phyloP scores from a whole-genome alignment of 257 asterid genomes.

The Leonotis leonurus region DNA sequence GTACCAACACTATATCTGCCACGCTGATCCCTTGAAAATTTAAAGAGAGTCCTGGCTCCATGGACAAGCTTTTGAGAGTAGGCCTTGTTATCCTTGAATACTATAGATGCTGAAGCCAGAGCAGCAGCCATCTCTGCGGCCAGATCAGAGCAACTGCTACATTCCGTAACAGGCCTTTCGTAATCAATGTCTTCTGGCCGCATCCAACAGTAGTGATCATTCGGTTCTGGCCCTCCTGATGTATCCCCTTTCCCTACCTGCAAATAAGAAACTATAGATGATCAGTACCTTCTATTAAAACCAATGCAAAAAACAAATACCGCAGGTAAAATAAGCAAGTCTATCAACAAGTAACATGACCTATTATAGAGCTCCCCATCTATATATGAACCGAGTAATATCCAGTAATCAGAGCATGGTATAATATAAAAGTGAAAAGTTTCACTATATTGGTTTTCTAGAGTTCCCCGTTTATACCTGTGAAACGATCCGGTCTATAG shows the following conservation, averaged over 20 bases:
- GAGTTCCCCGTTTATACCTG: slow-evolving; percentile 46
- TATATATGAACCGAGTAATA: no score
- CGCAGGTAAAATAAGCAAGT: no score
- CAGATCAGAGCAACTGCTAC: slow-evolving; percentile 77
- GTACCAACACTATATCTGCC: slow-evolving; percentile 67
- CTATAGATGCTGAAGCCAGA: slow-evolving; percentile 95
- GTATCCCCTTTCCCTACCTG: slow-evolving; percentile 91
- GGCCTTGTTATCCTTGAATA: slow-evolving; percentile 82
- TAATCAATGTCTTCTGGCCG: slow-evolving; percentile 94
- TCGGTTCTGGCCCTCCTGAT: slow-evolving; percentile 46
- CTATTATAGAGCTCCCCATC: no score
- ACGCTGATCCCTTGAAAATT: slow-evolving; percentile 76
- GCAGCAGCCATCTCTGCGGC: slow-evolving; percentile 98
- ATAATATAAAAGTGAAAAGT: not conserved
- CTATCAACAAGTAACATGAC: no score
- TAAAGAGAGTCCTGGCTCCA: slow-evolving; percentile 84
- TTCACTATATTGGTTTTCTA: no score
- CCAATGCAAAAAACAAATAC: no score
- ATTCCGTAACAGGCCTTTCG: slow-evolving; percentile 49
- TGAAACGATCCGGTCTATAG: slow-evolving; percentile 53
- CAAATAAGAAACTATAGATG: slow-evolving; percentile 5
- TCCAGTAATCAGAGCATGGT: not conserved
- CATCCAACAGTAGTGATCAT: slow-evolving; percentile 94
- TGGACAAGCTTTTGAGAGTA: slow-evolving; percentile 91
- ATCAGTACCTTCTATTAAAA: slow-evolving; percentile 3